A percentile compares a stretch with the other conserved stretches of the same genome.
phyloP scores from a whole-genome alignment of 495 filamentous ascomycete species.

The Pseudoneurospora amorphoporcata region DNA sequence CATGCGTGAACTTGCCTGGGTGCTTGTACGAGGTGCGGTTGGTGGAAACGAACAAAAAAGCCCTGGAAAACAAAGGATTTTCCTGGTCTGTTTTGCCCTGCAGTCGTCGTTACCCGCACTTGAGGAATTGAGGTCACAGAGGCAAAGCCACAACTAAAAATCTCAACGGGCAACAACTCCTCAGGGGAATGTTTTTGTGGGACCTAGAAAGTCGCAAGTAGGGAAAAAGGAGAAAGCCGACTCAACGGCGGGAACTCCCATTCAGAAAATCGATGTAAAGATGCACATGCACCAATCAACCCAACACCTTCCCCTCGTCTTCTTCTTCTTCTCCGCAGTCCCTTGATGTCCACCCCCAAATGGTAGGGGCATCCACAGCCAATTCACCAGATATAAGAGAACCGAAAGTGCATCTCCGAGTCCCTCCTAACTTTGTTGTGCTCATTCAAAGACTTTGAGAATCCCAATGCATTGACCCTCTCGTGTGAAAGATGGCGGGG shows the following conservation, averaged over 20 bases:
- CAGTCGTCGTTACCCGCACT: background rate
- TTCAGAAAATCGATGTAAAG: background rate
- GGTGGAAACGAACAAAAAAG: background rate
- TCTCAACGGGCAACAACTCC: background rate
- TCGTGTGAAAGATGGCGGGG: background rate
- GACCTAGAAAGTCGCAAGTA: background rate
- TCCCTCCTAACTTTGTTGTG: background rate
- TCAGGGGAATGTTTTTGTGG: background rate
- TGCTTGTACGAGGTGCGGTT: background rate
- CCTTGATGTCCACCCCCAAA: background rate
- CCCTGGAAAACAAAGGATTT: background rate
- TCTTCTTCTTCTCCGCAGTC: background rate
- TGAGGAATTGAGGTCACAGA: background rate
- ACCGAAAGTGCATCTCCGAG: background rate
- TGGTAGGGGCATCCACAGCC: background rate
- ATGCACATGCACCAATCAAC: background rate
- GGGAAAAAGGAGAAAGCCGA: background rate
- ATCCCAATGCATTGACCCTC: background rate
- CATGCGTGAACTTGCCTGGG: background rate
- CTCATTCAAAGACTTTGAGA: background rate
- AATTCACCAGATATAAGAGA: background rate
- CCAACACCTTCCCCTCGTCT: background rate
- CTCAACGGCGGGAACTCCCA: background rate
- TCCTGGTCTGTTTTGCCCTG: background rate
- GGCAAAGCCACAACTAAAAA: background rate